phyloP scores from a whole-genome alignment of 768 basidiomycete genomes.

The Phlebiopsis gigantea region DNA sequence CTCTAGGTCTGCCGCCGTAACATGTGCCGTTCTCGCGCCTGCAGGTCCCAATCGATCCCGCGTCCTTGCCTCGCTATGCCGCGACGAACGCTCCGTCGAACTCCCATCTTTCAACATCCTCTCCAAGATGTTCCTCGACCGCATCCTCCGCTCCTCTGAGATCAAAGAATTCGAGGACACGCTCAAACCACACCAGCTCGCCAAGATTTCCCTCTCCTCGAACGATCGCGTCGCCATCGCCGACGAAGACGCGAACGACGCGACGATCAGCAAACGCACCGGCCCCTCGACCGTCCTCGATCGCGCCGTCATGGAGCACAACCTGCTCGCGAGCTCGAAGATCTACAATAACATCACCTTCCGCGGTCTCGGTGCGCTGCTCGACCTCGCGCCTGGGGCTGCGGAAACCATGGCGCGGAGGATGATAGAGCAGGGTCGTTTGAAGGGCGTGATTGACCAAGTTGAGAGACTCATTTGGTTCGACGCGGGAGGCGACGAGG shows the following conservation, averaged over 20 bases:
- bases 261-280: conserved; percentile 66
- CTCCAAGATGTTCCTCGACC: conserved; percentile 97
- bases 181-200: conserved; percentile 89
- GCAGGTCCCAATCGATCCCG: conserved; percentile 96
- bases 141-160: conserved; percentile 87
- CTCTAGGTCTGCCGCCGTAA: conserved; percentile 80
- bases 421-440: conserved; percentile 97
- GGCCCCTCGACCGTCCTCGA: conserved; percentile 96
- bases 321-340: conserved; percentile 91
- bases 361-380: conserved; percentile 81
- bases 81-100: conserved; percentile 84
- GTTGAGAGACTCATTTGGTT: conserved; percentile 94
- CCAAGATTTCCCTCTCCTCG: conserved; percentile 80
- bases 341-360: conserved; percentile 99
- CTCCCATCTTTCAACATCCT: conserved; percentile 86
- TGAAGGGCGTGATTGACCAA: conserved; percentile 93
- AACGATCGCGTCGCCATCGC: conserved; percentile 75
- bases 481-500: conserved; percentile 80
- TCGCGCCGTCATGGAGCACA: conserved; percentile 98
- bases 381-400: conserved; percentile 86
- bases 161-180: conserved; percentile 85
- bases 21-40: conserved; percentile 93
- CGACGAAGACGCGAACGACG: conserved; percentile 42
- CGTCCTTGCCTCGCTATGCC: conserved; percentile 84
- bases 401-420: conserved; percentile 97